Evolutionary conservation across 257 asterid species (phyloP).

Genomic region (Penstemon barbatus): DNA sequence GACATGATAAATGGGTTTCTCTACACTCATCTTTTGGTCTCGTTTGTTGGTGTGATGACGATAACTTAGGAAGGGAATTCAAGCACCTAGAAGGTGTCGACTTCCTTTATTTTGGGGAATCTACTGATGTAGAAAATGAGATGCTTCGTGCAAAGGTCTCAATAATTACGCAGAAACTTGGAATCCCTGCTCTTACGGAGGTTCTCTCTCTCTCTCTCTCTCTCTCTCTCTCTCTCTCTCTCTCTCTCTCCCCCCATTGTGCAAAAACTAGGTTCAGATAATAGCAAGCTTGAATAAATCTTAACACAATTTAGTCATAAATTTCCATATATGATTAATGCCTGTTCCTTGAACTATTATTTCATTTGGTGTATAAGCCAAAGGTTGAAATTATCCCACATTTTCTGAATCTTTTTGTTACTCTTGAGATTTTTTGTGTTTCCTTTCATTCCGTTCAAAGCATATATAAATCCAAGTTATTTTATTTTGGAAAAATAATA

Average conservation of each 20-base stretch:
- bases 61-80: constrained; percentile 59
- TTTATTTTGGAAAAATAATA: too few relatives aligned
- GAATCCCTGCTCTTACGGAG: constrained; percentile 74
- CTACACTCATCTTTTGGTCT: constrained; percentile 75
- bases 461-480: too few relatives aligned
- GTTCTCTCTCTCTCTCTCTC: constrained; percentile 40
- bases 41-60: constrained; percentile 88
- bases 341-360: too few relatives aligned
- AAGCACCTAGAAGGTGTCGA: constrained; percentile 61
- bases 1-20: constrained; percentile 94
- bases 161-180: constrained; percentile 52
- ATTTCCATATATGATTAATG: too few relatives aligned
- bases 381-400: too few relatives aligned
- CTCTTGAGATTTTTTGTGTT: too few relatives aligned
- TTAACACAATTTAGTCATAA: too few relatives aligned
- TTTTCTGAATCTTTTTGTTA: too few relatives aligned
- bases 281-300: too few relatives aligned
- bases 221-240: constrained; percentile 17
- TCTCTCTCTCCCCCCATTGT: background rate
- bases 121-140: constrained; percentile 53
- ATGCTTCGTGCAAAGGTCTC: constrained; percentile 50
- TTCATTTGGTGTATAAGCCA: too few relatives aligned
- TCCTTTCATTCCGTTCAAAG: too few relatives aligned
- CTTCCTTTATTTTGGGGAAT: constrained; percentile 64
- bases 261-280: too few relatives aligned